phyloP scores from a whole-genome alignment of 805 yeast species.

The Metahyphopichia silvanorum region DNA sequence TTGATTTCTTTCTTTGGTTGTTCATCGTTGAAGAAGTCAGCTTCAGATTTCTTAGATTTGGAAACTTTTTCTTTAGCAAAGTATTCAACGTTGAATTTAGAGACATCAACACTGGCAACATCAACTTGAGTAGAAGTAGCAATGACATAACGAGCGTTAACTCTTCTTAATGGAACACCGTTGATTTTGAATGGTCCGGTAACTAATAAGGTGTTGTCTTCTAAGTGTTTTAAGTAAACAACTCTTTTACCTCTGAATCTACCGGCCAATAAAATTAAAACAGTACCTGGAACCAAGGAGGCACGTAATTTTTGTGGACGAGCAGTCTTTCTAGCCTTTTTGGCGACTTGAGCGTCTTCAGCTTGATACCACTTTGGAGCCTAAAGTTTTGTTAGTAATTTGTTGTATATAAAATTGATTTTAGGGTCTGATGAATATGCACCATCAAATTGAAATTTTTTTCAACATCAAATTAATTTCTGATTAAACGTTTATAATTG shows the following conservation, averaged over 20 bases:
- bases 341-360: constrained; percentile 84
- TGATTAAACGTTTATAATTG: no score
- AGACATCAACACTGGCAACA: constrained; percentile 75
- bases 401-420: not conserved
- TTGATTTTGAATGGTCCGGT: constrained; percentile 99
- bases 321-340: constrained; percentile 84
- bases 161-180: constrained; percentile 99
- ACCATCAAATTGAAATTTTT: not conserved
- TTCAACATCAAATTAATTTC: no score
- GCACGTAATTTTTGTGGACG: constrained; percentile 95
- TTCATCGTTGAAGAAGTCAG: constrained; percentile 82
- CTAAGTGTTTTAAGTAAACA: constrained; percentile 93
- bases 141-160: constrained; percentile 96
- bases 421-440: not conserved
- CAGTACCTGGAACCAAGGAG: constrained; percentile 97
- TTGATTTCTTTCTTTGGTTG: constrained; percentile 80
- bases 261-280: constrained; percentile 95
- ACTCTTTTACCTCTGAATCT: constrained; percentile 99
- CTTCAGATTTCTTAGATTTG: constrained; percentile 82
- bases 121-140: constrained; percentile 94
- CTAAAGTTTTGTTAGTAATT: constrained; percentile 15
- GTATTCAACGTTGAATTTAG: constrained; percentile 91
- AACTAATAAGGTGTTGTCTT: constrained; percentile 96
- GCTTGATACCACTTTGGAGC: constrained; percentile 95
- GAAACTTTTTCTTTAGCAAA: constrained; percentile 92